Conservation (phyloP, 2,329 filamentous ascomycete species). For the Paracoccidioides lutzii region DNA sequence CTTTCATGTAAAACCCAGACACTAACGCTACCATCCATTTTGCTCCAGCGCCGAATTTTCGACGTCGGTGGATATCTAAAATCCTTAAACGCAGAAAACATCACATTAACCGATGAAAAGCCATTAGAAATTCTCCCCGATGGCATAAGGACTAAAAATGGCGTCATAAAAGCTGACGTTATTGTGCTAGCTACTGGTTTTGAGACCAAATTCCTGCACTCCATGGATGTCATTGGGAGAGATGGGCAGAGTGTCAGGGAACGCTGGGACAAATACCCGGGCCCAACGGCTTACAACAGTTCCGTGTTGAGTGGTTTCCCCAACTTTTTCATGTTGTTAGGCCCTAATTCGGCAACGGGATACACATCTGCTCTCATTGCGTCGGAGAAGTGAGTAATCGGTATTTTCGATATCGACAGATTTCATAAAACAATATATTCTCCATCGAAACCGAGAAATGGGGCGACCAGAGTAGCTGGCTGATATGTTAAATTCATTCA, state of each 20-base stretch:
- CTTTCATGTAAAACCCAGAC: background rate
- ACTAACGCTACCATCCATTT: background rate
- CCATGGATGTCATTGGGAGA: constrained; percentile 17
- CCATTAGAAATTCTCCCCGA: constrained; percentile 35
- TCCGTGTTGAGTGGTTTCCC: constrained; percentile 41
- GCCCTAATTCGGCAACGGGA: constrained; percentile 22
- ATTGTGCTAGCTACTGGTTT: constrained; percentile 20
- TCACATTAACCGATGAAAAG: constrained; percentile 40
- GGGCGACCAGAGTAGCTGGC: background rate
- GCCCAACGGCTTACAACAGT: constrained; percentile 47
- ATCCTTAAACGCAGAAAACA: constrained; percentile 38
- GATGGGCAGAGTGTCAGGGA: constrained; percentile 14
- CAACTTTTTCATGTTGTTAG: constrained; percentile 24
- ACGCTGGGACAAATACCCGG: constrained; percentile 32
- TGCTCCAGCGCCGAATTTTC: constrained; percentile 40
- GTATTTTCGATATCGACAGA: background rate
- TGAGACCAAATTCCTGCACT: constrained; percentile 15
- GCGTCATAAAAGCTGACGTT: constrained; percentile 15
- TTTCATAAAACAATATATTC: background rate
- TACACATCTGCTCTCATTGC: constrained; percentile 45
- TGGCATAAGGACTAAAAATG: constrained; percentile 19
- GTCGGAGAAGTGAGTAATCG: constrained; percentile 38
- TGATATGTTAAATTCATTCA: background rate
- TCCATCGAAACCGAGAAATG: background rate
- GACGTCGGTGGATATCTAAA: constrained; percentile 41